Evolutionary conservation across 1,284 basidiomycete species (phyloP).

Genomic region (Ustilago sp.): DNA sequence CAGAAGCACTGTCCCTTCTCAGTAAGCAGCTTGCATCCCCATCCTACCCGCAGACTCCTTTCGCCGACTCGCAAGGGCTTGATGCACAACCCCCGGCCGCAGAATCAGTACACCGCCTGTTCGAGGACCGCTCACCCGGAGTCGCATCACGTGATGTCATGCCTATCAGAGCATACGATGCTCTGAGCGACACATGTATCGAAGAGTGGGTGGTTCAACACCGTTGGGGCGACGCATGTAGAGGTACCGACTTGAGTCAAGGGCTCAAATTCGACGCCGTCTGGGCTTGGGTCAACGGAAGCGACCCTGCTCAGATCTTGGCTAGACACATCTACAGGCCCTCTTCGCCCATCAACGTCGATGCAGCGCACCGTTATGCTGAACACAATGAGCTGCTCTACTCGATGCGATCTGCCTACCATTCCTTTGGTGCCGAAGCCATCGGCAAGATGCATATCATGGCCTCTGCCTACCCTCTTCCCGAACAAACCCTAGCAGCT

Average conservation of each 20-base stretch:
- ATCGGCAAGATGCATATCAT: constrained; percentile 49
- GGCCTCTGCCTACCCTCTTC: constrained; percentile 46
- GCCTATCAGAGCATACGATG: constrained; percentile 39
- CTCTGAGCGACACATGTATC: constrained; percentile 36
- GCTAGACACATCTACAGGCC: constrained; percentile 35
- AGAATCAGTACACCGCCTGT: constrained; percentile 25
- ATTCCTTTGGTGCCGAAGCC: constrained; percentile 17
- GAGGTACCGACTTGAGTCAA: constrained; percentile 25
- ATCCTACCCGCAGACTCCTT: neutral
- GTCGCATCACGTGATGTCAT: constrained; percentile 20
- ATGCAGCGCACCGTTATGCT: constrained; percentile 37
- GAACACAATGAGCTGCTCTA: constrained; percentile 54
- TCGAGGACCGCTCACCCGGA: constrained; percentile 19
- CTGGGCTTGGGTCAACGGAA: constrained; percentile 50
- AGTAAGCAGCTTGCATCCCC: constrained; percentile 18
- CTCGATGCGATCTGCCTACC: constrained; percentile 35
- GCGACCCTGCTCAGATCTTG: constrained; percentile 44
- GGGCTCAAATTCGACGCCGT: constrained; percentile 37
- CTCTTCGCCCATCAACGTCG: constrained; percentile 33
- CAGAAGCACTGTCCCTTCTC: constrained; percentile 14
- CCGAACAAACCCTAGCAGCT: neutral
- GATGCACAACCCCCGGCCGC: neutral
- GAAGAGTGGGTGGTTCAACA: constrained; percentile 42
- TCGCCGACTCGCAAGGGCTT: neutral
- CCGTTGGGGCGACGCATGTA: constrained; percentile 27